Percentiles rank a stretch among this genome's conserved stretches.
Evolutionary conservation across 192 early-diverging fungal species (phyloP).

Genomic region (Entomortierella parvispora): DNA sequence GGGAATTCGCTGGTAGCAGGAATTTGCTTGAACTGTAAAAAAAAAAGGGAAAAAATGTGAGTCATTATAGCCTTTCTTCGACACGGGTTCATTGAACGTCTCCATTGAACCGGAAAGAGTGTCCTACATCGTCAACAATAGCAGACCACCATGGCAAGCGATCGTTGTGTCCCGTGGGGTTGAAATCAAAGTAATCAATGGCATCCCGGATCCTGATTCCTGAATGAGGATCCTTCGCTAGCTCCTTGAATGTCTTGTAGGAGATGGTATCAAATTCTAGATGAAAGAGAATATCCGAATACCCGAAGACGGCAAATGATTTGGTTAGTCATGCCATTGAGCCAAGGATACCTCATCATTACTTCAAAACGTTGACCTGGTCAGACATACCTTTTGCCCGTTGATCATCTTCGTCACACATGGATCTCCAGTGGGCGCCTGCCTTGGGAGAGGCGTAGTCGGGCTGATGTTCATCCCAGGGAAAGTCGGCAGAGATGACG

Average conservation of each 20-base stretch:
- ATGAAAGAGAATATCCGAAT: background rate
- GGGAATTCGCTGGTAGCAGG: conserved; percentile 26
- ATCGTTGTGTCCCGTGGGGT: conserved; percentile 35
- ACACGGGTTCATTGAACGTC: background rate
- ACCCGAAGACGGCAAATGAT: background rate
- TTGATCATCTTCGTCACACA: conserved; percentile 45
- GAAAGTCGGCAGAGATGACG: conserved; percentile 66
- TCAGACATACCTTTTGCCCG: conserved; percentile 50
- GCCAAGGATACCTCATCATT: background rate
- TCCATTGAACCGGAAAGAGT: background rate
- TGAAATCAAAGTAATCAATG: conserved; percentile 52
- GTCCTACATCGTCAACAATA: conserved; percentile 57
- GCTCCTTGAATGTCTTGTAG: conserved; percentile 54
- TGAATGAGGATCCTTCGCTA: conserved; percentile 53
- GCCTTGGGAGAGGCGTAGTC: conserved; percentile 67
- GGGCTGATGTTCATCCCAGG: conserved; percentile 52
- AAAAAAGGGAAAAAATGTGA: conserved; percentile 7
- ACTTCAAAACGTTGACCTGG: background rate
- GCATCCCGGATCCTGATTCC: conserved; percentile 50
- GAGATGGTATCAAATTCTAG: conserved; percentile 53
- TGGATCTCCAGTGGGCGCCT: conserved; percentile 56
- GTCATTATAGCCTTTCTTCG: background rate
- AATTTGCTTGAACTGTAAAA: conserved; percentile 37
- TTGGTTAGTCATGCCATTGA: background rate
- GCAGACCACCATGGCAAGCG: conserved; percentile 57